Conservation (phyloP, 2,329 filamentous ascomycete species). For the Eutypella sp. region DNA sequence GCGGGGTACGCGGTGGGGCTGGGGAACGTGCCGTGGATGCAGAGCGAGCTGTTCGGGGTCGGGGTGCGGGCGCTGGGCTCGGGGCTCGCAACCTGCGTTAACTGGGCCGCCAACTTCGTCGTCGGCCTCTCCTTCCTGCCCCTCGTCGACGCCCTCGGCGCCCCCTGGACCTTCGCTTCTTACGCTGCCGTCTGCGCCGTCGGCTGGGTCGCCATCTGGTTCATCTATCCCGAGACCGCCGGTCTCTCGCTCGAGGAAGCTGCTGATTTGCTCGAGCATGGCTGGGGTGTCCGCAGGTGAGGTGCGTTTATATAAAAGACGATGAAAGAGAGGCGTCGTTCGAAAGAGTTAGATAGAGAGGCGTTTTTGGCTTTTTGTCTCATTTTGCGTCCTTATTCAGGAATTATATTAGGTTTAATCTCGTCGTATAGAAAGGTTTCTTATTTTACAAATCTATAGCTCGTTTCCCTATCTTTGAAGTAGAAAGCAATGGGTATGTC, state of each 20-base stretch:
- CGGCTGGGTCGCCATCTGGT: constrained; percentile 66
- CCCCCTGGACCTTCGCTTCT: constrained; percentile 72
- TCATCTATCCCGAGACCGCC: constrained; percentile 81
- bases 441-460: too few relatives aligned
- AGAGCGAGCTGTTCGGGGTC: constrained; percentile 84
- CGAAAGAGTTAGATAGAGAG: too few relatives aligned
- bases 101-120: constrained; percentile 82
- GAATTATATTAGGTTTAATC: too few relatives aligned
- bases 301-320: not conserved
- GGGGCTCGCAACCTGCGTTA: constrained; percentile 72
- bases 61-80: constrained; percentile 68
- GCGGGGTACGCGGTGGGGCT: constrained; percentile 81
- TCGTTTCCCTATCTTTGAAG: too few relatives aligned
- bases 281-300: constrained; percentile 62
- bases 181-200: constrained; percentile 67
- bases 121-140: constrained; percentile 84
- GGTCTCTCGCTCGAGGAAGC: constrained; percentile 79
- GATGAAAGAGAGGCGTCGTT: not conserved
- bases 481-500: too few relatives aligned
- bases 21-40: constrained; percentile 94
- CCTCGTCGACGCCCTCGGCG: constrained; percentile 72
- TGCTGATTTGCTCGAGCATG: constrained; percentile 62
- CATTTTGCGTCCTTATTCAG: too few relatives aligned
- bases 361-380: too few relatives aligned
- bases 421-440: too few relatives aligned